Percentiles rank a stretch among this genome's conserved stretches.
phyloP scores from a whole-genome alignment of 352 stramenopile genomes.

The Peronospora belbahrii region DNA sequence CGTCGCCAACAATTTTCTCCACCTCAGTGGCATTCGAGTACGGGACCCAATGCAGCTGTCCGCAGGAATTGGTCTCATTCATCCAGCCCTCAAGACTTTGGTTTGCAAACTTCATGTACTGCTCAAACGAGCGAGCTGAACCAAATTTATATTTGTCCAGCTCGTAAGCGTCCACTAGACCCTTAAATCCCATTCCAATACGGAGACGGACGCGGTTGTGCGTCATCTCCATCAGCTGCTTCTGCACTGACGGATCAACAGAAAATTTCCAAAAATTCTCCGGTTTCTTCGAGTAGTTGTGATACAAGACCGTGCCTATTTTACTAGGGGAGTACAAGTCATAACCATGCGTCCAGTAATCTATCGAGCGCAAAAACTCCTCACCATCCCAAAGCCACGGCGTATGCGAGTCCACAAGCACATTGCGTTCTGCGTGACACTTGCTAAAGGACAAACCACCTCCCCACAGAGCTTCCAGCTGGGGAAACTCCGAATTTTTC shows the following conservation, averaged over 20 bases:
- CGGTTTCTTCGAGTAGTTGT: slow-evolving; percentile 62
- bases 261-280: slow-evolving; percentile 39
- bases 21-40: slow-evolving; percentile 40
- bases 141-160: slow-evolving; percentile 46
- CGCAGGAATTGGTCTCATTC: slow-evolving; percentile 49
- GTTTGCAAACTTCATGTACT: slow-evolving; percentile 54
- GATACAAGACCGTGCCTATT: slow-evolving; percentile 46
- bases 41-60: slow-evolving; percentile 57
- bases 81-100: slow-evolving; percentile 34
- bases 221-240: slow-evolving; percentile 29
- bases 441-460: slow-evolving; percentile 72
- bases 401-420: slow-evolving; percentile 61
- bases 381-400: slow-evolving; percentile 65
- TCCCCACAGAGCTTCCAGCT: slow-evolving; percentile 61
- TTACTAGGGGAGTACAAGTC: slow-evolving; percentile 55
- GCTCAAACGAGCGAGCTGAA: slow-evolving; percentile 35
- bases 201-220: slow-evolving; percentile 44
- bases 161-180: slow-evolving; percentile 38
- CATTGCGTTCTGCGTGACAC: slow-evolving; percentile 62
- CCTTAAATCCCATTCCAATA: slow-evolving; percentile 43
- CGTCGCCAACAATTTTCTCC: slow-evolving; percentile 36
- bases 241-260: slow-evolving; percentile 28
- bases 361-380: slow-evolving; percentile 48
- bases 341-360: slow-evolving; percentile 59
- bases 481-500: slow-evolving; percentile 45